A percentile compares a stretch with the other conserved stretches of the same genome.
These are phyloP conservation scores for Platanus orientalis DNA, from an alignment of 164 flowering plant genomes.

Conservation along the genomic window DNA sequence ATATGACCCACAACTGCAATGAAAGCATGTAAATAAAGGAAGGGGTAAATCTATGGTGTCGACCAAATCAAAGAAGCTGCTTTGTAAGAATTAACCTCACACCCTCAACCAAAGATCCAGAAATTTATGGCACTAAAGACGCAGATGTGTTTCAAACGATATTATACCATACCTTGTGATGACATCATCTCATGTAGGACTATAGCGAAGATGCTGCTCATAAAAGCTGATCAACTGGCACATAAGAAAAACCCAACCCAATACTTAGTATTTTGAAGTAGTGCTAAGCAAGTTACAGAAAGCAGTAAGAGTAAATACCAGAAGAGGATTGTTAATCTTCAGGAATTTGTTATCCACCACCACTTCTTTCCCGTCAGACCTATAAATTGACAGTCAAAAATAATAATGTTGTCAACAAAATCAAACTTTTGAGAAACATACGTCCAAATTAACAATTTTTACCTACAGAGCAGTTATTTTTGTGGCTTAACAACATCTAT, in stretches of 20 bases:
- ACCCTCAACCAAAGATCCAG: neutral
- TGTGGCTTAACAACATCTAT: too few species aligned
- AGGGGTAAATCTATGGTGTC: neutral
- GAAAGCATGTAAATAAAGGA: neutral
- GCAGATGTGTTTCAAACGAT: neutral
- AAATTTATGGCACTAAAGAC: neutral
- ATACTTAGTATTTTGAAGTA: neutral
- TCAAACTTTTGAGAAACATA: neutral
- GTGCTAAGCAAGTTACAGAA: neutral
- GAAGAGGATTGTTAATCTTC: conserved; percentile 62
- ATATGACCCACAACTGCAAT: neutral
- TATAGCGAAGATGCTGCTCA: conserved; percentile 77
- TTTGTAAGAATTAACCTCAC: neutral
- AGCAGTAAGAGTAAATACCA: conserved; percentile 35
- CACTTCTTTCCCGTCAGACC: conserved; percentile 82
- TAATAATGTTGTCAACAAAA: conserved; percentile 5
- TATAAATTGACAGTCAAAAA: conserved; percentile 18
- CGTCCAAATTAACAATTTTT: neutral
- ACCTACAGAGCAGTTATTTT: too few species aligned
- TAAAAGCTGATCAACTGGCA: conserved; percentile 75
- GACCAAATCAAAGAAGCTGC: neutral
- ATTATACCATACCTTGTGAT: neutral
- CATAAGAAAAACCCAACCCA: conserved; percentile 6
- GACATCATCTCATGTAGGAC: conserved; percentile 21
- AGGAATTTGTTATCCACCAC: conserved; percentile 70